Evolutionary conservation across 2,329 filamentous ascomycete species (phyloP), one percentile per base, ranked within the genome.

Genomic region (Phialocephala sp.): DNA sequence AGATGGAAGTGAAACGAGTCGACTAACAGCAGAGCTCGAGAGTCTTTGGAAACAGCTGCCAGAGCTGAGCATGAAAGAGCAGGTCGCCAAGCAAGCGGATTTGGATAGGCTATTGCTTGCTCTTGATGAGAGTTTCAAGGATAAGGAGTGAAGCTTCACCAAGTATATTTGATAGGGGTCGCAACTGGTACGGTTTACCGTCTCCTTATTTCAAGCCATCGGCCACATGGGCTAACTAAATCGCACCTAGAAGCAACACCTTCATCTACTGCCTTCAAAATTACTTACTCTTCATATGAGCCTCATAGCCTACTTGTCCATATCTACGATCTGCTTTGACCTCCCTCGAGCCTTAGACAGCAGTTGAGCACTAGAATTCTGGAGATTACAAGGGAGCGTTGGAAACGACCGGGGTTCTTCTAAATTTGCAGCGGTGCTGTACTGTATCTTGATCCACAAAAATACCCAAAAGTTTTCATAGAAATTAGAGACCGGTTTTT

Each of bases 91-190:
- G 8, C 45, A 50, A 20, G 45, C 20, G n/a, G 45, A 50, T 11
- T 50, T 50, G n/a, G 45, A 50, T 50, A 24, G n/a, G 20, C 9
- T 50, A 50, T 50, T 50, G n/a, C 45, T 50, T 22, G 45, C 45
- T 20, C 45, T 50, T 50, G 45, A 50, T 24, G 45, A 50, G 20
- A 50, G 45, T n/a, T 50, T 50, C 20, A 9, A 24, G 45, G 9
- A 50, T n/a, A n/a, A 50, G 22, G n/a, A 50, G n/a, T 43, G 41
- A n/a, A 43, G 18, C 15, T n/a, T 43, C 6, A 32, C 27, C 3
- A 32, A 32, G 6, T 3, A 32, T 3, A 32, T 32, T 32, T 6
- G 3, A 32, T 6, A 32, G 6, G 27, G 27, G 27, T 32, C 6
- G 27, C 27, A 32, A 32, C 27, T 6, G 27, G 27, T 32, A 32